Evolutionary conservation across 179 eudicot genomes (phyloP), one percentile per base, ranked within the genome.

Genomic region (Patellifolia procumbens): DNA sequence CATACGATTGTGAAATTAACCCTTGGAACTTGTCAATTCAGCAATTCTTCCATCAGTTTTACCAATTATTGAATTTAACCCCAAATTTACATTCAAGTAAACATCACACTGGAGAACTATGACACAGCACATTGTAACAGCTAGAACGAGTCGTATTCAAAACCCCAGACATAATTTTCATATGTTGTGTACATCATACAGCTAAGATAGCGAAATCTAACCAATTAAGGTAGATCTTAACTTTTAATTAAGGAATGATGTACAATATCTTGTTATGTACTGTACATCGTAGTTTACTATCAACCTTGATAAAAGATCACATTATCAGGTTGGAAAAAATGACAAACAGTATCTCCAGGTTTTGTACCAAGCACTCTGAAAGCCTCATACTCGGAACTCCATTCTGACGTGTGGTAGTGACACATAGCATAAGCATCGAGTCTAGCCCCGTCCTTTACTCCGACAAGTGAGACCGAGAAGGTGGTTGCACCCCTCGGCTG

Each of bases 321-420:
- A 17, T 73, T 73, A 43, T 59, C 67, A 43, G 63, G 68, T 52
- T 73, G 74, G 17, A 26, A 49, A 51, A 70, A 51, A 70, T 51
- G 61, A 45, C 68, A 70, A 7, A 70, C 26, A 0, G 61, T 70
- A 16, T 34, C 20, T 28, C 60, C 61, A 1, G 74, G 74, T 42
- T 32, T 13, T 46, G 20, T 43, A 19, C 45, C 73, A 7, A 69
- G 59, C 3, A 31, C 55, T 42, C 29, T 69, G 17, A 49, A 69
- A 22, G 73, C 73, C 15, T 46, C 24, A 49, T 69, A 69, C 13
- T 69, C 73, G 16, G 56, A 24, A 10, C 37, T 69, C 73, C 59
- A 48, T 1, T 29, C 22, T 26, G 73, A 7, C 7, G 73, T 69
- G 12, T 28, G 4, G 35, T 19, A 37, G 24, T 69, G 73, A 29